phyloP scores from a whole-genome alignment of 202 grass and related monocot species.

The Dendrocalamus latiflorus region DNA sequence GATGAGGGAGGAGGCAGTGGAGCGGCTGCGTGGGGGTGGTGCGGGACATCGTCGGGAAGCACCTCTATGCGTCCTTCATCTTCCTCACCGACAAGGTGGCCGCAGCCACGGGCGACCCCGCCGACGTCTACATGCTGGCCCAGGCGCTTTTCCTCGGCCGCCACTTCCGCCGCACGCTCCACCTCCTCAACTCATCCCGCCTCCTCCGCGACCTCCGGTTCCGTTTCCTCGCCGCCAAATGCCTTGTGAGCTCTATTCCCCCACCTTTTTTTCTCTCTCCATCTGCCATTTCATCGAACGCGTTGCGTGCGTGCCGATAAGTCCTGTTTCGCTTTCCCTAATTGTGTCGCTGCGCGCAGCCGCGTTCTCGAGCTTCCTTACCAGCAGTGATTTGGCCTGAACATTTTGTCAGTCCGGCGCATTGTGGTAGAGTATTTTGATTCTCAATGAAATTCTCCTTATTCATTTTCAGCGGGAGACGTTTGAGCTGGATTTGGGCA shows the following conservation, averaged over 20 bases:
- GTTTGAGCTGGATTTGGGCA: neutral
- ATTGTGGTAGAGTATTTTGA: slow-evolving; percentile 13
- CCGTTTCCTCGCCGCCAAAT: slow-evolving; percentile 94
- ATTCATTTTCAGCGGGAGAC: neutral
- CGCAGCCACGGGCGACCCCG: slow-evolving; percentile 57
- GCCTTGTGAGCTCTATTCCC: slow-evolving; percentile 47
- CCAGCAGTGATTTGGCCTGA: no score
- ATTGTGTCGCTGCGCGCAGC: no score
- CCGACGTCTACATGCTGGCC: slow-evolving; percentile 88
- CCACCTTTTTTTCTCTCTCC: neutral
- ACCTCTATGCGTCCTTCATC: slow-evolving; percentile 75
- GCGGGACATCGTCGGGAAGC: slow-evolving; percentile 81
- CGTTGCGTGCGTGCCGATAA: no score
- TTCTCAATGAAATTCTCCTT: neutral
- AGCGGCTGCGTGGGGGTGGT: slow-evolving; percentile 81
- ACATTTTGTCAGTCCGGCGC: no score
- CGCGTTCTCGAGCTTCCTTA: no score
- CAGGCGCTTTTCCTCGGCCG: slow-evolving; percentile 78
- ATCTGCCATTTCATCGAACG: slow-evolving; percentile 23
- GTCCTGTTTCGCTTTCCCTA: neutral
- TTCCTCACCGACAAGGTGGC: slow-evolving; percentile 94
- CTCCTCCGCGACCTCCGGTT: slow-evolving; percentile 82
- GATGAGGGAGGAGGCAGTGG: slow-evolving; percentile 82
- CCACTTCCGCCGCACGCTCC: slow-evolving; percentile 78
- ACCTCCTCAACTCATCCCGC: slow-evolving; percentile 71